Base-by-base conservation (phyloP, 148 eudicot species). In the Chenopodium quinoa region DNA sequence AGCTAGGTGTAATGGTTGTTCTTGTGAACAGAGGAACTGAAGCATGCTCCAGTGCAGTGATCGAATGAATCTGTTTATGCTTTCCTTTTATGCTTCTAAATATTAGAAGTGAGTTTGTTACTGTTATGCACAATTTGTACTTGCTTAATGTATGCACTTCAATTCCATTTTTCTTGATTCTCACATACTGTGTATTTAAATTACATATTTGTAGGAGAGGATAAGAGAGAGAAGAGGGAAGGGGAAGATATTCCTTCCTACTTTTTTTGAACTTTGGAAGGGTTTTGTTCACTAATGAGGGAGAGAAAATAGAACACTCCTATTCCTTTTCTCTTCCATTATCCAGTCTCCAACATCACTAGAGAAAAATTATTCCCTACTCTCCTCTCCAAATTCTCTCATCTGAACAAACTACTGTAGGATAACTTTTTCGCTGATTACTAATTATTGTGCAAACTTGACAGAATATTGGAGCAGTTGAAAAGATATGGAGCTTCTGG, bases 401-500 rank as follows among this genome's bases (percentile, higher is more conserved):
- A 9, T 71, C 29, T n/a, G 44, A 72, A 20, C n/a, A 71, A 19
- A 71, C 25, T 71, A 37, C 22, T 44, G 14, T 40, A 8, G n/a
- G 40, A 65, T 71, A 3, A 63, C 20, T 67, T 78, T 7, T 58
- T 66, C 73, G 34, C 40, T 86, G 83, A 60, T 34, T 62, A 27
- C 9, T 79, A 62, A 72, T 75, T 67, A 1, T 78, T 52, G 2
- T 79, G 75, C 84, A 75, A 32, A 29, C 78, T 77, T 54, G 62
- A n/a, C 84, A 88, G 87, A 77, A 81, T 88, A 50, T 68, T 90
- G 85, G 83, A 85, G 88, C 91, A 85, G 85, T 81, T 93, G 83
- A 93, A 85, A 78, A 88, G 92, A 88, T 93, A 91, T 70, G 97
- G 94, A 62, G 75, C 86, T 71, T 83, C 97, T 25, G 97, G 97